Conservation (phyloP, 805 yeast species). For the Isabelozyma gotoi region DNA sequence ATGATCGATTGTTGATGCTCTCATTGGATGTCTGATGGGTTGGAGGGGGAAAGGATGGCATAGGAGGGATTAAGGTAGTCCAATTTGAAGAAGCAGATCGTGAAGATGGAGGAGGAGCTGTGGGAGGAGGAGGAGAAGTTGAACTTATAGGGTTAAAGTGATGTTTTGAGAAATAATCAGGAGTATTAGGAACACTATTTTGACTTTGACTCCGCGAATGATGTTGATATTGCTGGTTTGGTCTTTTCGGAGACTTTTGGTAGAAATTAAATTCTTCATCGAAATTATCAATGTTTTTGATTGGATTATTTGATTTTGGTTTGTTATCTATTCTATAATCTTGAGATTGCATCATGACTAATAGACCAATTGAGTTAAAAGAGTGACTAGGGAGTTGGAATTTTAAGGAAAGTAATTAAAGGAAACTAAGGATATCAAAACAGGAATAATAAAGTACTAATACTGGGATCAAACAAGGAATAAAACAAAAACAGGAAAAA, state of each 20-base stretch:
- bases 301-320: neutral
- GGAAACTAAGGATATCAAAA: neutral
- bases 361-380: neutral
- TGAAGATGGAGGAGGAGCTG: neutral
- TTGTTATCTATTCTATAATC: neutral
- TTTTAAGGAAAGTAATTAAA: neutral
- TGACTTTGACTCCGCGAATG: constrained; percentile 10
- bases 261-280: neutral
- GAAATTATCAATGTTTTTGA: neutral
- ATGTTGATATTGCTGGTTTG: neutral
- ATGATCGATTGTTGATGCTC: neutral
- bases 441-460: neutral
- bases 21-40: neutral
- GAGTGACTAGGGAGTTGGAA: constrained; percentile 4
- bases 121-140: constrained; percentile 1
- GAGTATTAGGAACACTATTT: neutral
- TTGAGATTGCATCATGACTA: neutral
- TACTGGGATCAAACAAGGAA: neutral
- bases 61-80: constrained; percentile 36
- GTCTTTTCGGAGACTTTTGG: neutral
- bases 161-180: neutral
- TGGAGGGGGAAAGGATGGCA: constrained; percentile 20
- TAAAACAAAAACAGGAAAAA: neutral
- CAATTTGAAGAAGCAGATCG: constrained; percentile 15
- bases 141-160: constrained; percentile 3